Conservation (phyloP, 306 rosid genomes). For the Clitoria ternatea region DNA sequence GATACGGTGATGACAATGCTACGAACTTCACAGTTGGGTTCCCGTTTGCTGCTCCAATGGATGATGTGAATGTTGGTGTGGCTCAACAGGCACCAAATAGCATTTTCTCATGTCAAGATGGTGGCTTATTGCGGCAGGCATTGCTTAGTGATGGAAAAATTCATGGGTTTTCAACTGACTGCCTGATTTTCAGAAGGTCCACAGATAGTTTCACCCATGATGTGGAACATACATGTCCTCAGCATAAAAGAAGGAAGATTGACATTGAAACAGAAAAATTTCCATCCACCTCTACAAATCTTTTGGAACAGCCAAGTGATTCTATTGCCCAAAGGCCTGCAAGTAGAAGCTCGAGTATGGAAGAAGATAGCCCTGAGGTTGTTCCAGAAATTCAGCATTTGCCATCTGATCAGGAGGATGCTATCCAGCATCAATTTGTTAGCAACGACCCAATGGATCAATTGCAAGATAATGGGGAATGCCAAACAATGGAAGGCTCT, state of each 20-base stretch:
- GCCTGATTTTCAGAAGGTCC: slow-evolving; percentile 27
- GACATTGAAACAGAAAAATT: slow-evolving; percentile 23
- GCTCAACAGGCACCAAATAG: slow-evolving; percentile 13
- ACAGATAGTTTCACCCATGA: slow-evolving; percentile 19
- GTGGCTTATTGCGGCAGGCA: slow-evolving; percentile 28
- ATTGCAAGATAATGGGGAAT: slow-evolving; percentile 30
- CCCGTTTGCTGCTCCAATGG: slow-evolving; percentile 33
- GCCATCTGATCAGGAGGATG: slow-evolving; percentile 31
- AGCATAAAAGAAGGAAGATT: slow-evolving; percentile 51
- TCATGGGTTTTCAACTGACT: slow-evolving; percentile 29
- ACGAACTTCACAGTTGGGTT: slow-evolving; percentile 26
- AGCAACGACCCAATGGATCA: slow-evolving; percentile 25
- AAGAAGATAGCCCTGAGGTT: slow-evolving; percentile 33
- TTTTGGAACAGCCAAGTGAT: slow-evolving; percentile 31
- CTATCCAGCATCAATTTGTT: slow-evolving; percentile 1
- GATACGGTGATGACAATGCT: slow-evolving; percentile 26
- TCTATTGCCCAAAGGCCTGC: slow-evolving; percentile 20
- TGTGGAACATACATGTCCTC: slow-evolving; percentile 40
- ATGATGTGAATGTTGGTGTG: slow-evolving; percentile 29
- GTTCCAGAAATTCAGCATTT: slow-evolving; percentile 33
- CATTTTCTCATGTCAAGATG: slow-evolving; percentile 26
- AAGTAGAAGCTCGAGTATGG: slow-evolving; percentile 24
- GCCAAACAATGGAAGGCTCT: slow-evolving; percentile 28
- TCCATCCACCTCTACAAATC: slow-evolving; percentile 30
- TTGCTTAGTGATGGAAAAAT: slow-evolving; percentile 21